Evolutionary conservation across 2,329 filamentous ascomycete species (phyloP), one percentile per base, ranked within the genome.

Genomic region (Lachnellula hyalina): DNA sequence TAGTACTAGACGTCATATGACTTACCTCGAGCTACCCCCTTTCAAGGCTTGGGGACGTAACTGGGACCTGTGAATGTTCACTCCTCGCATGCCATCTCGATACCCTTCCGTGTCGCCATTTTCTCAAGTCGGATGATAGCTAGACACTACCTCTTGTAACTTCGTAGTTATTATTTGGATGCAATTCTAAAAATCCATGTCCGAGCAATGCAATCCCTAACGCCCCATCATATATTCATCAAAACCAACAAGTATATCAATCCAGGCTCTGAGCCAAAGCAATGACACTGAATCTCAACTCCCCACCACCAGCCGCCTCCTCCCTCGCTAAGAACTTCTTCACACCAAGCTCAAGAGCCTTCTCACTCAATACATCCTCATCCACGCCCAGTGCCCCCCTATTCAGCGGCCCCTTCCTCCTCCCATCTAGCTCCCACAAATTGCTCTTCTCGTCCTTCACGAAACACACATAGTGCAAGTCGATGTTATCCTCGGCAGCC

Each of bases 401-500:
- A 60, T 84, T 76, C 51, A 88, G 67, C 1, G 85, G 85, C 0
- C 86, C 86, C 65, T 83, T 88, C 53, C 86, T 74, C 56, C 82
- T 69, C 11, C 86, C 86, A 70, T 89, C 86, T 69, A 90, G 70
- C 69, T 89, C 86, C 81, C 84, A 89, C 49, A 89, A 68, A 45
- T 74, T 80, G 28, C 49, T 53, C 86, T 86, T 69, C 88, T 84
- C 50, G 73, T 73, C 77, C 75, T 92, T 94, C 51, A 94, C 88
- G 72, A 97, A 99, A 68, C 90, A 94, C 47, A 97, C 93, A 70
- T 96, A 97, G 75, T 99, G 94, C 64, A 96, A 77, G 68, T 96
- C 93, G n/a, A 96, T 82, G 65, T 89, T 88, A n/a, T 52, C 59
- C 84, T 60, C 80, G 8, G 90, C 90, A 52, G 81, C 74, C 0